These are phyloP conservation scores for Tricholoma sp. DNA, from an alignment of 768 basidiomycete genomes.

Conservation along the genomic window DNA sequence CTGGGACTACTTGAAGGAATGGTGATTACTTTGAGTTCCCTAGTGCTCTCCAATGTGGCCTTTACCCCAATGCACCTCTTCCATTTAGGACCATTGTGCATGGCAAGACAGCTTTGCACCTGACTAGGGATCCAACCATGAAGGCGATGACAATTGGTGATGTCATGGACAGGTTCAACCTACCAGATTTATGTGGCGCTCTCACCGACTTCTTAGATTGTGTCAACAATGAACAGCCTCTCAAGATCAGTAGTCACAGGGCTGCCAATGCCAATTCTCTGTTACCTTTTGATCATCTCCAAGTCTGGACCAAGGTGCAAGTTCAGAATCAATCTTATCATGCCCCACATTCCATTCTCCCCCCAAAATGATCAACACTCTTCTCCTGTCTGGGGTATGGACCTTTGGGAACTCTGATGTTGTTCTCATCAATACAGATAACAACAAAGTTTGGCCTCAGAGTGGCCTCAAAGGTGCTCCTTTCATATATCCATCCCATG, in stretches of 20 bases:
- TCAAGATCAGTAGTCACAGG: background rate
- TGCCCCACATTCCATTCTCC: background rate
- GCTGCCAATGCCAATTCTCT: background rate
- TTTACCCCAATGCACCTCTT: background rate
- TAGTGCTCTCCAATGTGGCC: background rate
- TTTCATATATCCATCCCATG: background rate
- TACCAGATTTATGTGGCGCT: constrained; percentile 7
- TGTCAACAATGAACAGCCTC: background rate
- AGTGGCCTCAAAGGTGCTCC: background rate
- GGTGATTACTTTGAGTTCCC: background rate
- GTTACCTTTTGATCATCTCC: background rate
- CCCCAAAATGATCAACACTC: background rate
- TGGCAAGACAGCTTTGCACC: constrained; percentile 5
- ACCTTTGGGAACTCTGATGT: background rate
- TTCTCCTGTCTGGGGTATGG: background rate
- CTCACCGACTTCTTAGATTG: background rate
- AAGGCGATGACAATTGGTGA: constrained; percentile 2
- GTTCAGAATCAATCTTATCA: background rate
- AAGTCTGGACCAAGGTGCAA: background rate
- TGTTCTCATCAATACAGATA: background rate
- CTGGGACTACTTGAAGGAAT: background rate
- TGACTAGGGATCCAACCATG: constrained; percentile 3
- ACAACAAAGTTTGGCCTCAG: constrained; percentile 1
- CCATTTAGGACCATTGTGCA: background rate
- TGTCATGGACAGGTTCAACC: constrained; percentile 1